Evolutionary conservation across 352 stramenopile genomes (phyloP).

Genomic region (Peronospora belbahrii): DNA sequence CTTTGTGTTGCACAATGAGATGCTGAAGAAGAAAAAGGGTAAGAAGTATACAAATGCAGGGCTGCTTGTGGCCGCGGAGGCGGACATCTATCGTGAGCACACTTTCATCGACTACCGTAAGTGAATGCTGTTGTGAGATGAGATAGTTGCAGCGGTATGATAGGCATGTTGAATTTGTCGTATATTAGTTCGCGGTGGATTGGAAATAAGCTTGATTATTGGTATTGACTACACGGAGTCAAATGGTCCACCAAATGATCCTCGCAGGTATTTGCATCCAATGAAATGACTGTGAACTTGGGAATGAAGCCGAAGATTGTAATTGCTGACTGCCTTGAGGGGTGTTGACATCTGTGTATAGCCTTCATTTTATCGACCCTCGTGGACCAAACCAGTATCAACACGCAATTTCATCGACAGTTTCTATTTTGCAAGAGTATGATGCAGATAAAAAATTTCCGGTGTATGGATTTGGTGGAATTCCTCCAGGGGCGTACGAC

Average conservation of each 20-base stretch:
- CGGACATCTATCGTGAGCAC: constrained; percentile 36
- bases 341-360: constrained; percentile 6
- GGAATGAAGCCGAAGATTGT: background rate
- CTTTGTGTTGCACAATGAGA: constrained; percentile 48
- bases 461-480: constrained; percentile 73
- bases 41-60: constrained; percentile 69
- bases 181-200: constrained; percentile 49
- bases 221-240: constrained; percentile 74
- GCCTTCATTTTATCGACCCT: constrained; percentile 62
- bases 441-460: constrained; percentile 68
- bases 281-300: background rate
- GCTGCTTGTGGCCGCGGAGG: constrained; percentile 32
- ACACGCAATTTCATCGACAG: constrained; percentile 58
- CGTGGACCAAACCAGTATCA: constrained; percentile 68
- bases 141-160: background rate
- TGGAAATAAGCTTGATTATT: constrained; percentile 83
- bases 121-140: constrained; percentile 4
- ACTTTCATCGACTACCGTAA: constrained; percentile 56
- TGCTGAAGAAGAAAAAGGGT: constrained; percentile 49
- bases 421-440: constrained; percentile 61
- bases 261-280: constrained; percentile 27
- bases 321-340: background rate
- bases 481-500: constrained; percentile 50
- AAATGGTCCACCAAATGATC: constrained; percentile 44
- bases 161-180: background rate